Evolutionary conservation across 2,329 filamentous ascomycete genomes (phyloP).

Genomic region (Colletotrichum lupini): DNA sequence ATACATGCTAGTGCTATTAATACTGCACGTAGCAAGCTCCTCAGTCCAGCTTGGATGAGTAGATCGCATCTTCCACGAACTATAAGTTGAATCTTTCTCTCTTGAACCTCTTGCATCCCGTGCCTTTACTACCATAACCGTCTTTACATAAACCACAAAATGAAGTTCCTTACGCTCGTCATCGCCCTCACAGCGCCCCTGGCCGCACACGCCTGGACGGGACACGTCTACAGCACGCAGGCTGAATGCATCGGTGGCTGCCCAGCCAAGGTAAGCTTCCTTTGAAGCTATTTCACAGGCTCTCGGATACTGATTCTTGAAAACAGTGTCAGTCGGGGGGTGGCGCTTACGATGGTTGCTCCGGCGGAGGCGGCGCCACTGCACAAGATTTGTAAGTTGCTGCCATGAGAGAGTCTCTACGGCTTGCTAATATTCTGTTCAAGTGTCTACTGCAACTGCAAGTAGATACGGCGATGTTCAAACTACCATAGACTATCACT

Average conservation of each 20-base stretch:
- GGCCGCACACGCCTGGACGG: not conserved
- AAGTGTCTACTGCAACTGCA: not conserved
- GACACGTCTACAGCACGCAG: not conserved
- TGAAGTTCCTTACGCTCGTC: not conserved
- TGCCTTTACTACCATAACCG: rapidly evolving
- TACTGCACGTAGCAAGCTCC: no score
- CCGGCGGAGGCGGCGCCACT: not conserved
- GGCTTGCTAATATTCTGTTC: not conserved
- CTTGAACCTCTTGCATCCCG: no score
- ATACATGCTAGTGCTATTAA: no score
- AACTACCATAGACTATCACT: no score
- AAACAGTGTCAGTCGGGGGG: not conserved
- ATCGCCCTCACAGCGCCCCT: not conserved
- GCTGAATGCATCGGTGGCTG: not conserved
- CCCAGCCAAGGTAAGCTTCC: not conserved
- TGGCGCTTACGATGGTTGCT: not conserved
- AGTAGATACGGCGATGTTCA: not conserved
- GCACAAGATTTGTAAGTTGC: not conserved
- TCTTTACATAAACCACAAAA: not conserved
- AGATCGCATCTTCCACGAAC: no score
- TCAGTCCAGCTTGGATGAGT: rapidly evolving
- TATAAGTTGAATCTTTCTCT: no score
- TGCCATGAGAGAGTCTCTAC: not conserved
- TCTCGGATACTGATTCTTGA: not conserved
- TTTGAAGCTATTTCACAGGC: not conserved